A percentile compares a stretch with the other conserved stretches of the same genome.
phyloP scores from a whole-genome alignment of 2,329 filamentous ascomycete species.

The Zymoseptoria ardabiliae region DNA sequence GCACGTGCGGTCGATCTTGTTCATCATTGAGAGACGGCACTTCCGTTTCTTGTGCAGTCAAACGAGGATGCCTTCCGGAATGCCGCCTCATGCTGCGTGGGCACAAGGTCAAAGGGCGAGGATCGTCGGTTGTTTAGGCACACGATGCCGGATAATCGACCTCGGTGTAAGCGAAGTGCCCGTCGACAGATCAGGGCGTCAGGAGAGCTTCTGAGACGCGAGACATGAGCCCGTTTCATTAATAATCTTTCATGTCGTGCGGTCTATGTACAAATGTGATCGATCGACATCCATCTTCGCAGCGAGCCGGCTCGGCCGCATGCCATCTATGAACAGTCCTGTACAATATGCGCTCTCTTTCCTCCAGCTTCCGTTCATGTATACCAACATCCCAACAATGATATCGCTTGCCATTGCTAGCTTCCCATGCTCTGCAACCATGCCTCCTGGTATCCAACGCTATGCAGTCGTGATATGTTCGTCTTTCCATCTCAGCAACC shows the following conservation, averaged over 20 bases:
- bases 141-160: no score
- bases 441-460: background rate
- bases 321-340: background rate
- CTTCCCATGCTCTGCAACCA: background rate
- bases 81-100: background rate
- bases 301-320: background rate
- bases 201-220: no score
- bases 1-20: background rate
- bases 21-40: background rate
- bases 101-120: background rate
- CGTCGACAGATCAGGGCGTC: background rate
- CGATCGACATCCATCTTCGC: background rate
- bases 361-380: no score
- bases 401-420: background rate
- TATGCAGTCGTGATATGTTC: background rate
- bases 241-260: background rate
- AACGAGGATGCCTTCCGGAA: background rate
- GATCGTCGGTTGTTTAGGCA: background rate
- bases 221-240: no score
- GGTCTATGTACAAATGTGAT: background rate
- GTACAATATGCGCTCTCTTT: background rate
- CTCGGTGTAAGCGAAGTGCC: no score
- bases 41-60: background rate
- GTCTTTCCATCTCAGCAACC: background rate
- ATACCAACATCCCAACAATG: no score